Evolutionary conservation across 208 protist genomes (phyloP), one percentile per base, ranked within the genome.

Genomic region (Crithidia acanthocephali): DNA sequence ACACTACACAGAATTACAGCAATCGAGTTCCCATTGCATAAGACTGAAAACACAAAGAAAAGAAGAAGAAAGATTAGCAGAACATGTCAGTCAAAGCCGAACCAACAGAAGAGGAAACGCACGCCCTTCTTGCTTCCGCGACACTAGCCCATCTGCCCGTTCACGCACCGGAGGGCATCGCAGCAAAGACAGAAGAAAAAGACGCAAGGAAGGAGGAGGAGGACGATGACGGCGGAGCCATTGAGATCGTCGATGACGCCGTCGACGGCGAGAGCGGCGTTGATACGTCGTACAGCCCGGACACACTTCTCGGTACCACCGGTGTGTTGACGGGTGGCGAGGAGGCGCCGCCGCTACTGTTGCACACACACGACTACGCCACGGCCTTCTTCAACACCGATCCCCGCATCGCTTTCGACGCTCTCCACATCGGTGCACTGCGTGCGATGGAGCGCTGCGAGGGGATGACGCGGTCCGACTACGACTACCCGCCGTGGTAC

Each of bases 381-480:
- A 52, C 61, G 2, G 63, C 83, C 2, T 75, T 95, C 37, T 68
- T 90, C 45, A 85, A 88, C 74, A 90, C 80, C 50, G 90, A 95
- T 56, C 90, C 90, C 9, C 84, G 90, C 20, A 72, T 87, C 23
- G 53, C 83, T 13, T 95, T 95, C 61, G 78, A 91, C 27, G 62
- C 72, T n/a, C 73, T 95, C 13, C 90, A 95, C 77, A 65, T 87
- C 44, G 83, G 85, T 20, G 74, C 63, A 15, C 58, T 95, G 25
- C 58, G 53, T 28, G 57, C 66, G 27, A 79, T 92, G 35, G 83
- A 86, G 51, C 55, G n/a, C 33, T 28, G 40, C 15, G 75, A 81
- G 63, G 33, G 37, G 18, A 71, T 76, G 45, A 44, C 20, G 20
- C 20, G 53, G 28, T 53, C 67, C 13, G 25, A 8, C 8, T 37